Conservation (phyloP, 805 yeast genomes). For the Starmera caribaea region DNA sequence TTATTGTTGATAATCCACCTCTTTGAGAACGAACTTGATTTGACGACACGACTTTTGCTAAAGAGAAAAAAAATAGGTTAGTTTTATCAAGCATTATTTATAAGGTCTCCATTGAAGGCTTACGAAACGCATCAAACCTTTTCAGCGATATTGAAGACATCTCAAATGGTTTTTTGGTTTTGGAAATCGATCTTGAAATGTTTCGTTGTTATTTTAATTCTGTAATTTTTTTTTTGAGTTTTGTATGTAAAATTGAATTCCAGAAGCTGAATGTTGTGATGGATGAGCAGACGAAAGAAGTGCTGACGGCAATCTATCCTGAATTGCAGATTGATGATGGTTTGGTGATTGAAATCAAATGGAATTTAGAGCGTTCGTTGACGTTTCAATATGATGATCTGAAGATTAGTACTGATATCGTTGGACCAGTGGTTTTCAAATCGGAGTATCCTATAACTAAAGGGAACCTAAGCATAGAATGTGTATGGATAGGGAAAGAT, state of each 20-base stretch:
- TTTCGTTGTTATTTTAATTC: neutral
- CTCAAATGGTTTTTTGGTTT: conserved; percentile 15
- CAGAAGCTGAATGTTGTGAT: neutral
- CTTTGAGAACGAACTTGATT: conserved; percentile 66
- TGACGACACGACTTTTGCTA: conserved; percentile 59
- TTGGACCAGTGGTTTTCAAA: neutral
- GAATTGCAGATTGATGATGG: conserved; percentile 18
- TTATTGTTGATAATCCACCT: conserved; percentile 66
- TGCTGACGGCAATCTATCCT: conserved; percentile 32
- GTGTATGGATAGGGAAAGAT: conserved; percentile 21
- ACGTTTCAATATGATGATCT: no score
- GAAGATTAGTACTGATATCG: conserved; percentile 3
- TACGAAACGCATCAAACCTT: conserved; percentile 66
- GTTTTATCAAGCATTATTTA: conserved; percentile 1
- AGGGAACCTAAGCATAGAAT: conserved; percentile 16
- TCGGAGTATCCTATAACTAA: conserved; percentile 22
- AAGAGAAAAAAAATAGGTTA: conserved; percentile 4
- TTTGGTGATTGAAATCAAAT: conserved; percentile 19
- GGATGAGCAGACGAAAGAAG: conserved; percentile 19
- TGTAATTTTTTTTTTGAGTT: neutral
- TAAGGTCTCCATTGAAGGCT: conserved; percentile 23
- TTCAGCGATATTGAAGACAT: conserved; percentile 22
- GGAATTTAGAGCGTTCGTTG: no score
- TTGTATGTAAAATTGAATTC: neutral
- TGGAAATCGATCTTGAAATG: neutral